phyloP scores from a whole-genome alignment of 2,329 filamentous ascomycete species.

The Aspergillus sergii region DNA sequence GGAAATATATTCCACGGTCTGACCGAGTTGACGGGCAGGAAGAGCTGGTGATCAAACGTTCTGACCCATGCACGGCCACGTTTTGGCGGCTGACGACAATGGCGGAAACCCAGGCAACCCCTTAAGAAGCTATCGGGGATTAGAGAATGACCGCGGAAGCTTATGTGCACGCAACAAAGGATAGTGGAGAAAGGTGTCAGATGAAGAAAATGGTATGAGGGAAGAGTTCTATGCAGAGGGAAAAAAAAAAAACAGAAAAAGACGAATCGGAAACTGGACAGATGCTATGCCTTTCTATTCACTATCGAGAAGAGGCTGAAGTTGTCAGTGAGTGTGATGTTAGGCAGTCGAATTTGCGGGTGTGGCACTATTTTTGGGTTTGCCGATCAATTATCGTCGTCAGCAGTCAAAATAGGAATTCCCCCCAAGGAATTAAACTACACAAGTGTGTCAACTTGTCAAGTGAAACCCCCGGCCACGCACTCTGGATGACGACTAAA shows the following conservation, averaged over 20 bases:
- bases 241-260: neutral
- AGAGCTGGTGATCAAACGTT: slow-evolving; percentile 3
- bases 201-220: too few species aligned
- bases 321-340: neutral
- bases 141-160: neutral
- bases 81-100: slow-evolving; percentile 8
- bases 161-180: neutral
- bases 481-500: neutral
- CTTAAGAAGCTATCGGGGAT: neutral
- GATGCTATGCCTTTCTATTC: too few species aligned
- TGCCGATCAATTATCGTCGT: slow-evolving; percentile 4
- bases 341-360: slow-evolving; percentile 3
- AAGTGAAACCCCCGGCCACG: neutral
- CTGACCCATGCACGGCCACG: slow-evolving; percentile 12
- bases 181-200: neutral
- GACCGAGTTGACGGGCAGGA: neutral
- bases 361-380: slow-evolving; percentile 1
- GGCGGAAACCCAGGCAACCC: slow-evolving; percentile 4
- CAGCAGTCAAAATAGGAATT: neutral
- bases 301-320: too few species aligned
- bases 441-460: too few species aligned
- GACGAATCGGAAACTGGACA: too few species aligned
- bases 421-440: neutral
- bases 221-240: neutral
- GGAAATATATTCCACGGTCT: slow-evolving; percentile 4